Percentiles rank a stretch among this genome's conserved stretches.
Evolutionary conservation across 176 grass and related monocot genomes (phyloP).

Genomic region (Areca catechu): DNA sequence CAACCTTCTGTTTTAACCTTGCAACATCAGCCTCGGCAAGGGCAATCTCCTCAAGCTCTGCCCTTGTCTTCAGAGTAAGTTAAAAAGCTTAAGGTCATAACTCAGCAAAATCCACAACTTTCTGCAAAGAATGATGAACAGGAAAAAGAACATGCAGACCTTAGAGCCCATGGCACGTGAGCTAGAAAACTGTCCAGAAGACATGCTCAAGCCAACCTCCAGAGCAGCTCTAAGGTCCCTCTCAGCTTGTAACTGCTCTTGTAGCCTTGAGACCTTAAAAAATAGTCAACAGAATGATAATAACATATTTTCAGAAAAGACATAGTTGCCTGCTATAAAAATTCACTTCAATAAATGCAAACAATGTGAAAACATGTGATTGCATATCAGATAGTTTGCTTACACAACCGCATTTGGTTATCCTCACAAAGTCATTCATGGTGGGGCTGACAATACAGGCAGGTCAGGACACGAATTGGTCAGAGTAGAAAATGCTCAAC

Average conservation of each 20-base stretch:
- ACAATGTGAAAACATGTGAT: too few relatives aligned
- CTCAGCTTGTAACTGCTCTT: slow-evolving; percentile 98
- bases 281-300: slow-evolving; percentile 23
- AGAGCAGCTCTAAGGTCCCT: slow-evolving; percentile 94
- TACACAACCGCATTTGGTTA: too few relatives aligned
- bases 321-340: slow-evolving; percentile 10
- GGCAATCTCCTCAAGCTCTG: slow-evolving; percentile 87
- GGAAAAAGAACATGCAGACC: slow-evolving; percentile 24
- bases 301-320: slow-evolving; percentile 2
- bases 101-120: slow-evolving; percentile 14
- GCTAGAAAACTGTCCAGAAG: slow-evolving; percentile 76
- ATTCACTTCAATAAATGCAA: slow-evolving; percentile 2
- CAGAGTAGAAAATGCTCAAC: too few relatives aligned
- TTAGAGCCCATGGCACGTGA: slow-evolving; percentile 77
- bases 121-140: background rate
- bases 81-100: slow-evolving; percentile 8
- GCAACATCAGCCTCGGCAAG: slow-evolving; percentile 83
- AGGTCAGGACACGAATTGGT: too few relatives aligned
- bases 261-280: slow-evolving; percentile 81
- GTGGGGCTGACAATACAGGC: too few relatives aligned
- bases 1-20: slow-evolving; percentile 84
- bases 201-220: slow-evolving; percentile 96
- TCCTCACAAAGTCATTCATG: too few relatives aligned
- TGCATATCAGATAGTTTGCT: too few relatives aligned
- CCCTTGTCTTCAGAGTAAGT: slow-evolving; percentile 53